Conservation (phyloP, 1,284 basidiomycete species). For the Leucoagaricus sp. region DNA sequence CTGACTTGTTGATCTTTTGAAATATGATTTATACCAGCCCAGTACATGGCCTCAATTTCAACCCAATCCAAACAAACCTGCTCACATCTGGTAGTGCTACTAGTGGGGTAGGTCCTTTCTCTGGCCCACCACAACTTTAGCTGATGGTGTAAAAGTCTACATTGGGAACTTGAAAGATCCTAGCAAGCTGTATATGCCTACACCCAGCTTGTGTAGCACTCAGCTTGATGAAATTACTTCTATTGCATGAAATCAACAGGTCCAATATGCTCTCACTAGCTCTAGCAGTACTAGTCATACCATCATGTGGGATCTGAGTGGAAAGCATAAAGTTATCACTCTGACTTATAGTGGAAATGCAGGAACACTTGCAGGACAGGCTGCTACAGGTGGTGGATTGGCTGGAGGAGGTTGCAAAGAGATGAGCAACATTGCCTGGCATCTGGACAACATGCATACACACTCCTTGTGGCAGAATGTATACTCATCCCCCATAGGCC, state of each 20-base stretch:
- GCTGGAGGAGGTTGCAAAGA: conserved; percentile 81
- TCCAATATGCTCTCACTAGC: conserved; percentile 92
- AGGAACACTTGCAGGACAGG: conserved; percentile 67
- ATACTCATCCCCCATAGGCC: conserved; percentile 51
- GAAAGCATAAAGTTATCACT: conserved; percentile 92
- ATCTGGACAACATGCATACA: conserved; percentile 84
- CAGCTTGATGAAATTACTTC: conserved; percentile 96
- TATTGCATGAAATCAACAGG: conserved; percentile 94
- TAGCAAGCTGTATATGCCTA: conserved; percentile 76
- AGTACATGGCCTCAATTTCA: conserved; percentile 93
- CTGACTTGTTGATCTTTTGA: conserved; percentile 75
- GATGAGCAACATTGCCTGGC: conserved; percentile 98
- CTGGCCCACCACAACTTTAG: background rate
- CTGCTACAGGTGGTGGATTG: conserved; percentile 62
- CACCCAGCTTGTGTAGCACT: conserved; percentile 80
- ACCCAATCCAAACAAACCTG: conserved; percentile 87
- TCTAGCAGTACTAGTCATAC: conserved; percentile 94
- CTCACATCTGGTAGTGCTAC: conserved; percentile 87
- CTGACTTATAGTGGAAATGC: conserved; percentile 88
- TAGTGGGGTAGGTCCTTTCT: conserved; percentile 68
- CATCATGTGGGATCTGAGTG: conserved; percentile 95
- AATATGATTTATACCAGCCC: conserved; percentile 92
- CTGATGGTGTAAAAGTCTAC: conserved; percentile 55
- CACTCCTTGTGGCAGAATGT: background rate
- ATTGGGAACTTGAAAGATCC: conserved; percentile 86